Evolutionary conservation across 1,139 yeast genomes (phyloP).

Genomic region (Taiozyma sp.): DNA sequence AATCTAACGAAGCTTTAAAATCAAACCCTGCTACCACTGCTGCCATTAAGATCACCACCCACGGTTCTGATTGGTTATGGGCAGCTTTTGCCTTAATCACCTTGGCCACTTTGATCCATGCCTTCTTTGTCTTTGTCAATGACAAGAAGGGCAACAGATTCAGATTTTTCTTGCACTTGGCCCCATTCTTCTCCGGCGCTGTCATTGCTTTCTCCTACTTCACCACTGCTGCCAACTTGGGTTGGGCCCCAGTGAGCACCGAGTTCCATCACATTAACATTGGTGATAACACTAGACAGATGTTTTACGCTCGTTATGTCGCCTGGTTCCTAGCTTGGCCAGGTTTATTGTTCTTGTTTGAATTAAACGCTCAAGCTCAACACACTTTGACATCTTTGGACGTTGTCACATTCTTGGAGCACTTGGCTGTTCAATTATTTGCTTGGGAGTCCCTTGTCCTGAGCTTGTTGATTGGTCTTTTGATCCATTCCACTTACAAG

Average conservation of each 20-base stretch:
- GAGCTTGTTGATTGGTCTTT: slow-evolving; percentile 43
- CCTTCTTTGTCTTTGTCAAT: slow-evolving; percentile 34
- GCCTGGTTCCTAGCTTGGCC: slow-evolving; percentile 58
- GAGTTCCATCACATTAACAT: slow-evolving; percentile 50
- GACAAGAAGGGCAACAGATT: slow-evolving; percentile 15
- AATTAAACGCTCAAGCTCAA: slow-evolving; percentile 19
- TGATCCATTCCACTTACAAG: slow-evolving; percentile 43
- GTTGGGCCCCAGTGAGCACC: slow-evolving; percentile 49
- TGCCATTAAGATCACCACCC: slow-evolving; percentile 48
- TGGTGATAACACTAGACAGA: slow-evolving; percentile 39
- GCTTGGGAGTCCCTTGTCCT: slow-evolving; percentile 40
- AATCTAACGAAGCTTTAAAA: slow-evolving; percentile 40
- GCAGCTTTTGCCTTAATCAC: slow-evolving; percentile 52
- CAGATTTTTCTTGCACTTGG: slow-evolving; percentile 12
- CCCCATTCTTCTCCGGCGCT: slow-evolving; percentile 32
- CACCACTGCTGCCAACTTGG: slow-evolving; percentile 63
- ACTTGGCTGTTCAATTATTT: slow-evolving; percentile 28
- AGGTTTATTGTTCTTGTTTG: slow-evolving; percentile 22
- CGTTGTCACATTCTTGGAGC: slow-evolving; percentile 18
- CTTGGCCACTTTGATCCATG: slow-evolving; percentile 37
- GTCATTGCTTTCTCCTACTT: slow-evolving; percentile 49
- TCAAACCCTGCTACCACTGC: slow-evolving; percentile 46
- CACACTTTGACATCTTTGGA: slow-evolving; percentile 14
- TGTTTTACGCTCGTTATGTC: slow-evolving; percentile 58
- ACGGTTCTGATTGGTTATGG: slow-evolving; percentile 72